Base-by-base conservation (phyloP, 2,329 filamentous ascomycete species). In the Verticillium isaacii region DNA sequence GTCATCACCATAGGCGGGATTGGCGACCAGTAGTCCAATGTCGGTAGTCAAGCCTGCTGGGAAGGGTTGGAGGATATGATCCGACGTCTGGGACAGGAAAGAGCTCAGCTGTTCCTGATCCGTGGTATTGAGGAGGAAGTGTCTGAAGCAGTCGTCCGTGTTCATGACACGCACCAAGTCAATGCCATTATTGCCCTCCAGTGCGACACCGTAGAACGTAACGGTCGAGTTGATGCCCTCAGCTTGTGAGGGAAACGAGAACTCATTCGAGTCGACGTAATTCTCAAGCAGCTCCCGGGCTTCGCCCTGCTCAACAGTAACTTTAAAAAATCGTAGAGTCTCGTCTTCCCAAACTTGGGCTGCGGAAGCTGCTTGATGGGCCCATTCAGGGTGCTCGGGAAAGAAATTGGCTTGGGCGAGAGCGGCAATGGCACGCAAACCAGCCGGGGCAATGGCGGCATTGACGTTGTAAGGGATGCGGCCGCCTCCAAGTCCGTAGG, bases 391-490 rank as follows among this genome's bases (percentile, higher is more conserved):
- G 60, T 82, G 77, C 2, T 77, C 69, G 0, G 82, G 73, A 63
- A 84, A 88, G 65, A 87, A 78, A 1, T 80, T 82, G 0, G 76
- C 73, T 1, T 71, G 70, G 2, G 84, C 75, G 1, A 89, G 73
- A 0, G 77, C 75, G 2, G 82, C 79, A 41, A 89, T 87, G 2
- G 85, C 80, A 12, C 82, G 78, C 0, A 89, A 76, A 2, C 83
- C 85, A 2, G 87, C 86, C 0, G 87, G 87, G 0, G 83, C 83
- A 0, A 89, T 75, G 1, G 84, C 86, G 0, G 84, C 84, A 66
- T 89, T 89, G 29, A 89, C 86, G 64, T 89, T 82, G 68, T 86
- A 89, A 0, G 87, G 86, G n/a, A 88, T 84, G 0, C 82, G 78
- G 2, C 85, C 86, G 37, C 85, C 85, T 1, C 84, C 87, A 15